These are phyloP conservation scores for Russula vinacea DNA, from an alignment of 768 basidiomycete species.

Conservation along the genomic window DNA sequence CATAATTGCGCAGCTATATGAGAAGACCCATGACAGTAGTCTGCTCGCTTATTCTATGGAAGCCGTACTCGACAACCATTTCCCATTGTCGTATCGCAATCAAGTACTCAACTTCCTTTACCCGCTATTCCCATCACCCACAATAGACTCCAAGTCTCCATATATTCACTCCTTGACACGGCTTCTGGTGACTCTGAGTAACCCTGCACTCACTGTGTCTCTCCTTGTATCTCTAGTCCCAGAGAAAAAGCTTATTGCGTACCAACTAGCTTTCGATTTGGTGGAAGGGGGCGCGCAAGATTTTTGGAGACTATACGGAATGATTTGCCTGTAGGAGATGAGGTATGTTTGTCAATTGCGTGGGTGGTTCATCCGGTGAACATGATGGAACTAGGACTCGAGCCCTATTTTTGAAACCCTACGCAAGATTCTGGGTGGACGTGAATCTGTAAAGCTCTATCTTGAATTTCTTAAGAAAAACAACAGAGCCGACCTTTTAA, in stretches of 20 bases:
- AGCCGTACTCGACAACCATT: conserved; percentile 84
- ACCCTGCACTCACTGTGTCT: conserved; percentile 71
- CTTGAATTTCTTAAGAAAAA: conserved; percentile 94
- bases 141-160: conserved; percentile 65
- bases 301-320: conserved; percentile 76
- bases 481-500: conserved; percentile 87
- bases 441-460: conserved; percentile 88
- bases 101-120: conserved; percentile 76
- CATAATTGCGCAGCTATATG: conserved; percentile 74
- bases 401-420: conserved; percentile 69
- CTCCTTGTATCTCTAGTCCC: conserved; percentile 70
- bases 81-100: conserved; percentile 81
- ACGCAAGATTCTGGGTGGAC: conserved; percentile 81
- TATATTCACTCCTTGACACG: conserved; percentile 82
- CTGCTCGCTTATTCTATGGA: conserved; percentile 91
- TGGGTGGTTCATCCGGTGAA: background rate
- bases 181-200: conserved; percentile 83
- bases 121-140: conserved; percentile 79
- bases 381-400: conserved; percentile 44
- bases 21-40: conserved; percentile 67
- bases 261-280: conserved; percentile 94
- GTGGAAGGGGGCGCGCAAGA: conserved; percentile 93
- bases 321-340: conserved; percentile 64
- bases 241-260: conserved; percentile 73
- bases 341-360: conserved; percentile 43